A percentile compares a stretch with the other conserved stretches of the same genome.
These are phyloP conservation scores for Cladosporium cucumerinum DNA, from an alignment of 2,329 filamentous ascomycete genomes.

Conservation along the genomic window DNA sequence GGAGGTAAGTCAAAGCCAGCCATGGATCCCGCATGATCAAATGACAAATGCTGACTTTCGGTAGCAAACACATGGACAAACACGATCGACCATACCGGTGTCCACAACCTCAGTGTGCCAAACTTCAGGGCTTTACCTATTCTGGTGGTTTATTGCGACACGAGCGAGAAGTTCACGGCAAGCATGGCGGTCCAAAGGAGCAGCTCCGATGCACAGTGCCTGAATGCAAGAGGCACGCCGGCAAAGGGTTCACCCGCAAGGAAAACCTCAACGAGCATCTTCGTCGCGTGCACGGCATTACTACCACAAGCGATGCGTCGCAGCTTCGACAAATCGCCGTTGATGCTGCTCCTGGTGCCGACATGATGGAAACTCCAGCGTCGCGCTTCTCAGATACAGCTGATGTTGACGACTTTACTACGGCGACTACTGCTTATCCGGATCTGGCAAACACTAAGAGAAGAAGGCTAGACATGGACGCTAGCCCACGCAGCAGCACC, in stretches of 20 bases:
- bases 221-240: slow-evolving; percentile 84
- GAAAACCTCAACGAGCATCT: slow-evolving; percentile 95
- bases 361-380: slow-evolving; percentile 7
- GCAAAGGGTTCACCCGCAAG: slow-evolving; percentile 85
- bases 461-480: slow-evolving; percentile 15
- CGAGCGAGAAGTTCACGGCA: slow-evolving; percentile 88
- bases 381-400: slow-evolving; percentile 7
- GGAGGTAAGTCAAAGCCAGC: slow-evolving; percentile 76
- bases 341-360: slow-evolving; percentile 14
- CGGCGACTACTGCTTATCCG: slow-evolving; percentile 12
- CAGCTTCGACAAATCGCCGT: slow-evolving; percentile 14
- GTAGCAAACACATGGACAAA: slow-evolving; percentile 96
- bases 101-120: slow-evolving; percentile 76
- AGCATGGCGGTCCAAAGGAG: slow-evolving; percentile 84
- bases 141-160: slow-evolving; percentile 85
- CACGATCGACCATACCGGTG: slow-evolving; percentile 93
- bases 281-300: slow-evolving; percentile 67
- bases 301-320: slow-evolving; percentile 10
- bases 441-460: slow-evolving; percentile 15
- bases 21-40: not conserved
- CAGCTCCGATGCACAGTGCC: slow-evolving; percentile 79
- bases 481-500: slow-evolving; percentile 20
- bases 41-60: slow-evolving; percentile 21
- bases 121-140: slow-evolving; percentile 91
- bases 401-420: slow-evolving; percentile 11